Evolutionary conservation across 2,329 filamentous ascomycete genomes (phyloP), one percentile per base, ranked within the genome.

Genomic region (Fonsecaea monophora): DNA sequence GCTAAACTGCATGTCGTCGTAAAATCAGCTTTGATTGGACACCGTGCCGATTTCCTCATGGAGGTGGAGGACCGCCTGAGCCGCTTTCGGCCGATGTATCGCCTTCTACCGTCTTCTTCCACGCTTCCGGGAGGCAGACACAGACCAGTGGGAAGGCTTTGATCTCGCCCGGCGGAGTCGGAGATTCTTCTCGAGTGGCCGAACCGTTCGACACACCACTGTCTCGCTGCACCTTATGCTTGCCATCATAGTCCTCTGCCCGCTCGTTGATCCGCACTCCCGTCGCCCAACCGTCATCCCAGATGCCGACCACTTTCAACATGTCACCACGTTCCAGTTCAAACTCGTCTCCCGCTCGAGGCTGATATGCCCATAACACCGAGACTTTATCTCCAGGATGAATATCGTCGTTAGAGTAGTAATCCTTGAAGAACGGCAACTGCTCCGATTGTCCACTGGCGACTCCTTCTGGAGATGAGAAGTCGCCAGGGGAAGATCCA

Each of bases 281-380:
- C 1, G 95, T 99, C 10, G 95, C 95, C 95, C 95, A 99, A 55
- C 95, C 95, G 77, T 99, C 95, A 75, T 99, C 95, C 95, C 95
- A 99, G 72, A 99, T 99, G 69, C 95, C 95, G 37, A 98, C 90
- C 13, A 99, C 90, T 81, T 97, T 98, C 75, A 99, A 86, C 94
- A 99, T 97, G 76, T 99, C 95, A 62, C 95, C 95, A 66, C 95
- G 89, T 74, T 98, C 95, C 42, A 99, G 84, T 45, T 92, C 85
- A 75, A 98, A 98, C 76, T 99, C 95, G 75, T 99, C 95, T 35
- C 89, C 88, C 4, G 95, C 95, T 38, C 95, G 91, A 38, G 95
- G 94, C 74, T 97, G 92, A 78, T 99, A 99, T 1, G 95, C 94
- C 95, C 95, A 99, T 13, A 99, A 85, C 2, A 93, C 92, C 13